Evolutionary conservation across 495 filamentous ascomycete species (phyloP), one percentile per base, ranked within the genome.

Genomic region (Xylaria cubensis): DNA sequence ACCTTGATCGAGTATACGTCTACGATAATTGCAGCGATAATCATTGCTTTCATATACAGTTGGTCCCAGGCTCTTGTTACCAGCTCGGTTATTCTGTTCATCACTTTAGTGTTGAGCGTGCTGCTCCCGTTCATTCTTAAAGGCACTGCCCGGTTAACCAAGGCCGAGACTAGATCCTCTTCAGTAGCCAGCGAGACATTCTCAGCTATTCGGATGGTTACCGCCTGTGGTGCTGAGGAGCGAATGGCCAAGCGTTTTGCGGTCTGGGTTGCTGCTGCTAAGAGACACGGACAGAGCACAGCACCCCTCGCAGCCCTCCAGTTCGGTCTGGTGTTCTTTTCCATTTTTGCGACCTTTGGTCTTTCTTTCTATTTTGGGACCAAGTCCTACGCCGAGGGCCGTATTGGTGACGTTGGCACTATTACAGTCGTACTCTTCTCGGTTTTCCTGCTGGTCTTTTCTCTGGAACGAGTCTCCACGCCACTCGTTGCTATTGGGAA

Each of bases 141-240:
- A 72, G 81, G 84, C 17, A 85, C 86, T 44, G 81, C 73, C 19
- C 78, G 71, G 29, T 69, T 82, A 5, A 80, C 76, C 34, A 80
- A 74, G 36, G 82, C 84, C 17, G 83, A 86, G 71, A 80, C 76
- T 9, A 88, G 88, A 74, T 88, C 89, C 2, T 86, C 86, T 0
- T 84, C 87, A 13, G 76, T 92, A 3, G 89, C 90, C 4, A 88
- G 85, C 66, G 90, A 91, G 75, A 84, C 85, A 2, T 83, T 90
- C 67, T 80, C 81, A 2, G 82, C 83, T 34, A 85, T 90, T 24
- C 82, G 89, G 29, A 91, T 91, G 79, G 84, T 92, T 21, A 82
- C 87, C 15, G 89, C 90, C 6, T 92, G 90, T 76, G 89, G 90
- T 39, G 91, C 90, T 34, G 86, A 92, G 76, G 73, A 78, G 32